Evolutionary conservation across 2,329 filamentous ascomycete species (phyloP).

Genomic region (Dothidotthia symphoricarpi): DNA sequence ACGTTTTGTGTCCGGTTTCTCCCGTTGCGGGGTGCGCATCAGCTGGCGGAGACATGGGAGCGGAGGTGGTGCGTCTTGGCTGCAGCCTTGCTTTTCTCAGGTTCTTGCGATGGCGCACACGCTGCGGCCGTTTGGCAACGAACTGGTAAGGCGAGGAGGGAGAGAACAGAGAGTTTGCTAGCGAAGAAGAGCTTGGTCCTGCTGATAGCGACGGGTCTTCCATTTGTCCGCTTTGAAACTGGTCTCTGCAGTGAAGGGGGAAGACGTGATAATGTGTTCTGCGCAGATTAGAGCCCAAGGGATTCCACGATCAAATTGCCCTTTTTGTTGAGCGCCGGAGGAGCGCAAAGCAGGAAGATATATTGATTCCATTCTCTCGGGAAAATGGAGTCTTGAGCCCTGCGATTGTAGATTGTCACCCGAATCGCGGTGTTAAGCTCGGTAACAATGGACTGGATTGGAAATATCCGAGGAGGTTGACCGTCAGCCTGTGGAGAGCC

Average conservation of each 20-base stretch:
- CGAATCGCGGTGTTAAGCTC: conserved; percentile 29
- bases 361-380: conserved; percentile 21
- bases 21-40: conserved; percentile 33
- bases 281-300: conserved; percentile 41
- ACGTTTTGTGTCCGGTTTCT: conserved; percentile 26
- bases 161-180: conserved; percentile 20
- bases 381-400: conserved; percentile 12
- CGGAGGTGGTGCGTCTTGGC: conserved; percentile 33
- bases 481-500: too few relatives aligned
- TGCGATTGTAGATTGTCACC: conserved; percentile 9
- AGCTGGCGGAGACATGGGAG: conserved; percentile 30
- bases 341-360: conserved; percentile 9
- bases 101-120: conserved; percentile 29
- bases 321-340: conserved; percentile 5
- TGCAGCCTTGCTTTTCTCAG: conserved; percentile 35
- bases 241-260: conserved; percentile 23
- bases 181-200: conserved; percentile 16
- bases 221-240: conserved; percentile 41
- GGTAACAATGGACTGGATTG: conserved; percentile 21
- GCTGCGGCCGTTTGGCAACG: conserved; percentile 19
- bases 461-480: conserved; percentile 23
- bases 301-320: conserved; percentile 14
- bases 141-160: conserved; percentile 19
- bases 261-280: conserved; percentile 40
- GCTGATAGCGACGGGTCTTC: conserved; percentile 32